Percentiles rank a stretch among this genome's conserved stretches.
Conservation (phyloP, 495 filamentous ascomycete species). For the Ascobolus immersus region DNA sequence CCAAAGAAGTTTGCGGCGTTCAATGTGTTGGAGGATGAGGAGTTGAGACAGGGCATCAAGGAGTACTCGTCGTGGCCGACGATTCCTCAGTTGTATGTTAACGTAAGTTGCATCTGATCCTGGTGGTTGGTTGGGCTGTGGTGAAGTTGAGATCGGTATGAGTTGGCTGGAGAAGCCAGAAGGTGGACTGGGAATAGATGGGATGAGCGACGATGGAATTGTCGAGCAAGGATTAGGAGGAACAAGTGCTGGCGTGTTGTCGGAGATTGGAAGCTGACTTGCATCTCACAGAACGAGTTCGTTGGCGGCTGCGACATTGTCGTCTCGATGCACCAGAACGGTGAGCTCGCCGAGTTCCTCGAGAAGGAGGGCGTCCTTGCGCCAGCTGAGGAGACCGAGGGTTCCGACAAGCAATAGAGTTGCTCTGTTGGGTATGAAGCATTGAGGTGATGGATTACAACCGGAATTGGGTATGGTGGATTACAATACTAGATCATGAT, state of each 20-base stretch:
- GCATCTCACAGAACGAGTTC: constrained; percentile 41
- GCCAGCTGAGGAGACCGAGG: constrained; percentile 25
- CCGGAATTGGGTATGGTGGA: too few species aligned
- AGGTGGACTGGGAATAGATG: too few species aligned
- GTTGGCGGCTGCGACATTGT: constrained; percentile 92
- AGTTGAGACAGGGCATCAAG: constrained; percentile 75
- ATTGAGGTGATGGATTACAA: too few species aligned
- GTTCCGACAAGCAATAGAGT: too few species aligned
- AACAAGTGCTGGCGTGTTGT: not conserved
- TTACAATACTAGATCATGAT: too few species aligned
- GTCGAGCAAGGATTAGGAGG: too few species aligned
- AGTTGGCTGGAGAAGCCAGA: too few species aligned
- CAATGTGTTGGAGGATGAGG: constrained; percentile 81
- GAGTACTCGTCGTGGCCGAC: constrained; percentile 98
- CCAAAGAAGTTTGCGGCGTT: constrained; percentile 91
- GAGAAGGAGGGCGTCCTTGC: constrained; percentile 71
- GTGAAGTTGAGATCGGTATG: too few species aligned
- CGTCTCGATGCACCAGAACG: constrained; percentile 92
- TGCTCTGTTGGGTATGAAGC: too few species aligned
- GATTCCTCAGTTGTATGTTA: constrained; percentile 84
- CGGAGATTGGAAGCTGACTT: not conserved
- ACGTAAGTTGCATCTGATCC: constrained; percentile 15
- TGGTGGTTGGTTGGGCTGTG: too few species aligned
- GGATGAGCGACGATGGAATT: too few species aligned
- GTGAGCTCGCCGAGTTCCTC: constrained; percentile 69